Base-by-base conservation (phyloP, 2,329 filamentous ascomycete species). In the Epicoccum sorghinum region DNA sequence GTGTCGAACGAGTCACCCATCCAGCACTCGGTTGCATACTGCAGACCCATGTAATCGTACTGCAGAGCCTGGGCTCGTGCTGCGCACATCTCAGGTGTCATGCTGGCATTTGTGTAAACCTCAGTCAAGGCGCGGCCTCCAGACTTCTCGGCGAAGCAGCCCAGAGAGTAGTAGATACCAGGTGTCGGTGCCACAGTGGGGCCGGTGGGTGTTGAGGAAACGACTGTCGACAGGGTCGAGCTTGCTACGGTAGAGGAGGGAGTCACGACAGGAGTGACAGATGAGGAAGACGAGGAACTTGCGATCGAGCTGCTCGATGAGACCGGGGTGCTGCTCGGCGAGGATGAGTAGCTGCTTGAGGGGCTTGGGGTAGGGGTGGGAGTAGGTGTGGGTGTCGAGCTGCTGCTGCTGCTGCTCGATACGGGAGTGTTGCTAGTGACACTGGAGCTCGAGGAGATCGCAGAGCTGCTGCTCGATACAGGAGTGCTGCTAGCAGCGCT, bases 11-110 rank as follows among this genome's bases (percentile, higher is more conserved):
- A 29, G 14, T 52, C 49, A 13, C 49, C 49, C 49, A 52, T 52
- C 42, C 49, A 52, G 37, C 49, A 52, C 42, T 52, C 49, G 8
- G 29, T 18, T 22, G 41, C 49, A 14, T 46, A 52, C 29, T 52
- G 35, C 4, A 52, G 27, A 25, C 49, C 49, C 42, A 52, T 52
- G 39, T 46, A 52, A 8, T 46, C 49, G 30, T 46, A 46, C 25
- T 52, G 42, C 2, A 40, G 29, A 4, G 14, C 24, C 37, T 40
- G 35, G 4, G 49, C 49, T 46, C 39, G 25, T 3, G 42, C 30
- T 6, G 49, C 49, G 36, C 49, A 52, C 36, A 52, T 35, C 37
- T 46, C 49, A 6, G 35, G 27, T 12, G 49, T 52, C 49, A 52
- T 52, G 12, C 27, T 52, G 13, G 13, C 33, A 13, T 52, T 46